A percentile compares a stretch with the other conserved stretches of the same genome.
phyloP scores from a whole-genome alignment of 2,329 filamentous ascomycete genomes.

The Cercospora sesami region DNA sequence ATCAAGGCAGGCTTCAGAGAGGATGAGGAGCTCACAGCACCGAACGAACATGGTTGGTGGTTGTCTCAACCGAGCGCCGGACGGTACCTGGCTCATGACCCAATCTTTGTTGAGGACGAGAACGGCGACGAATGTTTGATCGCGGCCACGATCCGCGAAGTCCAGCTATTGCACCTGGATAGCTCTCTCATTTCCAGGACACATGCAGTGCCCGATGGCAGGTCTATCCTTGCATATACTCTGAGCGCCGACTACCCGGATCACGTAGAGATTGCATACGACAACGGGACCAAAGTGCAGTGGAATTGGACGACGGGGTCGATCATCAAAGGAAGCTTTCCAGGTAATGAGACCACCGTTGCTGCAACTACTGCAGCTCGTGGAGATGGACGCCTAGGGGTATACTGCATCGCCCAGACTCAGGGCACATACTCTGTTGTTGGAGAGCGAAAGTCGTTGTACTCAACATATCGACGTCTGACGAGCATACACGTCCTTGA shows the following conservation, averaged over 20 bases:
- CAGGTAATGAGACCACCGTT: slow-evolving; percentile 23
- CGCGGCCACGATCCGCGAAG: slow-evolving; percentile 35
- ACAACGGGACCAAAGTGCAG: slow-evolving; percentile 51
- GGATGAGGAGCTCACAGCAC: slow-evolving; percentile 18
- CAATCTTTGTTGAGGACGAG: slow-evolving; percentile 56
- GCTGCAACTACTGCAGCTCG: slow-evolving; percentile 22
- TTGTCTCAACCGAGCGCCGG: slow-evolving; percentile 56
- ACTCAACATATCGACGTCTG: slow-evolving; percentile 41
- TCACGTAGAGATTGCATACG: slow-evolving; percentile 54
- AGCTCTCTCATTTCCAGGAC: slow-evolving; percentile 78
- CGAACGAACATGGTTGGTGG: slow-evolving; percentile 43
- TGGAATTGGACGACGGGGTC: slow-evolving; percentile 54
- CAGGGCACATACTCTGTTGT: slow-evolving; percentile 36
- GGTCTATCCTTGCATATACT: slow-evolving; percentile 53
- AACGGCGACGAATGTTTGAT: slow-evolving; percentile 33
- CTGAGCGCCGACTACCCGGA: slow-evolving; percentile 54
- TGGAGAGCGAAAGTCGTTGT: slow-evolving; percentile 41
- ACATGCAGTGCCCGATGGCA: slow-evolving; percentile 58
- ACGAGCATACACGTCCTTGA: slow-evolving; percentile 48
- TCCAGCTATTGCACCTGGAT: slow-evolving; percentile 60
- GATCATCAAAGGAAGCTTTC: slow-evolving; percentile 23
- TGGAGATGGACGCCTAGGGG: slow-evolving; percentile 13
- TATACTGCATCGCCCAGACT: slow-evolving; percentile 25
- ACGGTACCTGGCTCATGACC: slow-evolving; percentile 57
- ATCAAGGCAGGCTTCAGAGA: slow-evolving; percentile 18